Percentiles rank a stretch among this genome's conserved stretches.
Conservation (phyloP, 2,329 filamentous ascomycete species). For the Emydomyces testavorans region DNA sequence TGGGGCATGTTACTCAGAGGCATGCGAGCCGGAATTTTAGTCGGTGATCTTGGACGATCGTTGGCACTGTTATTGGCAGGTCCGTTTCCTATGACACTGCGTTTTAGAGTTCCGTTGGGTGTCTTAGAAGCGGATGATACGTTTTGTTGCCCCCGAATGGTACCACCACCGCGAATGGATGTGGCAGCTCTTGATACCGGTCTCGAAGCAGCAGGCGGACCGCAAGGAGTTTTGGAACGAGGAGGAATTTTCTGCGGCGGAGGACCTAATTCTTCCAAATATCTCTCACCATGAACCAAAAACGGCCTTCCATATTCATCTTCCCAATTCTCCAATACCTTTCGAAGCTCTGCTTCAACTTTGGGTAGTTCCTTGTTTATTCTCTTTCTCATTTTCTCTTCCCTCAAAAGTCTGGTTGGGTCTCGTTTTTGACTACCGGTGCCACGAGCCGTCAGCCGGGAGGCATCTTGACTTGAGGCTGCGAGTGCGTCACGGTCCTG, state of each 20-base stretch:
- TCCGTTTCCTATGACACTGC: constrained; percentile 21
- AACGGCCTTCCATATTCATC: constrained; percentile 90
- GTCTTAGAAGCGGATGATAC: constrained; percentile 38
- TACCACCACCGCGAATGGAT: constrained; percentile 27
- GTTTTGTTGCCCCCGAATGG: constrained; percentile 32
- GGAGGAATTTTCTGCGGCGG: constrained; percentile 58
- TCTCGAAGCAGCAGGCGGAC: constrained; percentile 19
- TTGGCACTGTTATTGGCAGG: not conserved
- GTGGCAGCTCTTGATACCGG: constrained; percentile 21
- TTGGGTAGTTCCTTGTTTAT: constrained; percentile 94
- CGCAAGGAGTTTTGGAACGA: constrained; percentile 37
- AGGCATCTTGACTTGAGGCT: constrained; percentile 89
- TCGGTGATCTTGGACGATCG: constrained; percentile 32
- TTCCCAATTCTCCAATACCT: constrained; percentile 75
- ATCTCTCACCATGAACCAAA: constrained; percentile 81
- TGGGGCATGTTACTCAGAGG: constrained; percentile 38
- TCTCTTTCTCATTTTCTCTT: constrained; percentile 97
- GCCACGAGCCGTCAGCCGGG: constrained; percentile 78
- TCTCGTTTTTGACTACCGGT: constrained; percentile 91
- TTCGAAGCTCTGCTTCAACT: constrained; percentile 70
- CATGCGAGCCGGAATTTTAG: constrained; percentile 39
- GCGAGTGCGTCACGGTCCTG: constrained; percentile 76
- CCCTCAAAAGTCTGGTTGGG: constrained; percentile 80
- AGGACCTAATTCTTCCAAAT: constrained; percentile 66
- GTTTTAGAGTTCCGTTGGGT: constrained; percentile 31